A percentile compares a stretch with the other conserved stretches of the same genome.
Conservation (phyloP, 345 rosid species). For the Adansonia digitata region DNA sequence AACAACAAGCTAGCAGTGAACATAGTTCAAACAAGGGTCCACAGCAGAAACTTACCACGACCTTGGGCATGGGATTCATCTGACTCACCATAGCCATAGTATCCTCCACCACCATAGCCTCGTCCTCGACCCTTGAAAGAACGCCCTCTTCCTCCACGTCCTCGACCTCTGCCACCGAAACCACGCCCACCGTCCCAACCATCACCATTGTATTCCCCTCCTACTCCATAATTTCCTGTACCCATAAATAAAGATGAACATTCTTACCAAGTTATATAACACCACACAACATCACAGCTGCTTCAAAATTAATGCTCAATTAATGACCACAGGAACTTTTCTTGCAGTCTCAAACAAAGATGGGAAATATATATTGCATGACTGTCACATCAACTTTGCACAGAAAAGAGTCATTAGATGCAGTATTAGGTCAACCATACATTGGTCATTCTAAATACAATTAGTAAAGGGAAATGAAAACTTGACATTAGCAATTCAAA, state of each 20-base stretch:
- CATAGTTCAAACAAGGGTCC: background rate
- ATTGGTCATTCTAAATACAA: constrained; percentile 1
- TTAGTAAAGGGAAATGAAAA: background rate
- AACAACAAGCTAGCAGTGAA: background rate
- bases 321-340: background rate
- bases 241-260: background rate
- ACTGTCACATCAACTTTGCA: background rate
- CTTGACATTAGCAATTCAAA: too few relatives aligned
- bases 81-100: constrained; percentile 26
- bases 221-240: constrained; percentile 20
- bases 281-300: background rate
- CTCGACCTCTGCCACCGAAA: constrained; percentile 23
- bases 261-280: background rate
- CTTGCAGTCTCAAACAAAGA: background rate
- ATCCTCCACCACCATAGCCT: constrained; percentile 27
- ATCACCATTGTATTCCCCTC: constrained; percentile 21
- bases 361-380: too few relatives aligned
- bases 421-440: background rate
- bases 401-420: background rate
- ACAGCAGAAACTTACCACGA: constrained; percentile 24
- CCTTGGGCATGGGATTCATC: constrained; percentile 17
- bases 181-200: constrained; percentile 27
- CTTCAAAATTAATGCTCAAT: background rate
- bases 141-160: constrained; percentile 26
- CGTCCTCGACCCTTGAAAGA: constrained; percentile 26